phyloP scores from a whole-genome alignment of 2,329 filamentous ascomycete genomes.

The Monosporascus sp. region DNA sequence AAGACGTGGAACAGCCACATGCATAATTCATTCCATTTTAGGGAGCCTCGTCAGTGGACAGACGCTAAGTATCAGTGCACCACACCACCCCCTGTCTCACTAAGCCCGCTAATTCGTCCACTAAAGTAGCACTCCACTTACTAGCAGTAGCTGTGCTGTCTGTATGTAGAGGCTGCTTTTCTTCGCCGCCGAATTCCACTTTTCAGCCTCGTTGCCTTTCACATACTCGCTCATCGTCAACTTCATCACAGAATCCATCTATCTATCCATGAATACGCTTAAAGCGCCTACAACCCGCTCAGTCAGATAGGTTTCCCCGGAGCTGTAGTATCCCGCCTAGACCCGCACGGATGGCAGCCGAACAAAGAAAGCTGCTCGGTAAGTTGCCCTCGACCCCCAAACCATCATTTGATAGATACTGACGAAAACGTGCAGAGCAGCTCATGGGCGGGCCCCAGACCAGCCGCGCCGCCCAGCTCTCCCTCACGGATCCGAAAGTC shows the following conservation, averaged over 20 bases:
- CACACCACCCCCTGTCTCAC: neutral
- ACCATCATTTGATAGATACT: neutral
- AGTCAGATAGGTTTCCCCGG: neutral
- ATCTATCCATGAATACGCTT: neutral
- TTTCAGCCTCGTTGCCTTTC: slow-evolving; percentile 14
- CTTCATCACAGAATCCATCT: neutral
- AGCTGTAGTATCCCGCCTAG: too few species aligned
- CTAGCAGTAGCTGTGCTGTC: slow-evolving; percentile 5
- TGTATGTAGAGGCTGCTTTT: neutral
- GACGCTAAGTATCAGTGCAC: neutral
- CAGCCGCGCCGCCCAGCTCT: slow-evolving; percentile 73
- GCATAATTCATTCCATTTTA: neutral
- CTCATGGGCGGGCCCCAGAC: slow-evolving; percentile 74
- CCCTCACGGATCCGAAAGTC: slow-evolving; percentile 86
- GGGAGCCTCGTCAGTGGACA: neutral
- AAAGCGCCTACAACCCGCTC: neutral
- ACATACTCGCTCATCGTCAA: neutral
- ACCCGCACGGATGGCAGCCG: slow-evolving; percentile 68
- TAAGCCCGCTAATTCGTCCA: neutral
- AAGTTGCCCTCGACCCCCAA: slow-evolving; percentile 20
- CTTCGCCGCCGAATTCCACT: slow-evolving; percentile 3
- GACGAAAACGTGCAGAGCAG: slow-evolving; percentile 59
- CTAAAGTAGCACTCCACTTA: neutral
- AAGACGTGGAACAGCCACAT: neutral
- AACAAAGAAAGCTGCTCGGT: slow-evolving; percentile 94